Evolutionary conservation across 768 basidiomycete genomes (phyloP), one percentile per base, ranked within the genome.

Genomic region (Dictyophora rubrovolvata): DNA sequence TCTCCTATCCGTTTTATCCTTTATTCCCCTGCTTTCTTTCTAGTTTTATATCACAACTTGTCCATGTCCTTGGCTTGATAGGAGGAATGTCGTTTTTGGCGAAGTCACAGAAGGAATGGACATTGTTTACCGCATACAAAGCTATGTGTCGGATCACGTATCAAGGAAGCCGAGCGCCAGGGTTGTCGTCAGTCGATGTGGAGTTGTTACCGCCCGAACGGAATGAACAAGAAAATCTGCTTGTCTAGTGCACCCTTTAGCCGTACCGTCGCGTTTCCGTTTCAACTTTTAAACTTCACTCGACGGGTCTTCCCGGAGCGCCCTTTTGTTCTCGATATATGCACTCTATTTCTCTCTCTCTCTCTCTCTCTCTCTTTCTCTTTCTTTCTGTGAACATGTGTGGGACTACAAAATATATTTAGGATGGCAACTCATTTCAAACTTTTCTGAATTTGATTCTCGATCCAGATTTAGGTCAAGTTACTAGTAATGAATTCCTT

Each of bases 51-150:
- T 75, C 59, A 76, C 75, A 3, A 72, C 72, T 34, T 65, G 60
- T 16, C 64, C 68, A 22, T 70, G 73, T 21, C 63, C 68, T 0
- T 76, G 75, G 75, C 70, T 73, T 52, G 68, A 77, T 63, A 68
- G 69, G 50, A 77, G 74, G 55, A 72, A 77, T 67, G 72, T 73
- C 61, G 74, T 75, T 18, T 77, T 77, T 63, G 75, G 73, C 53
- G 75, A 77, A 64, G 74, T 76, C 53, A 55, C 70, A 55, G 67
- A 71, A 35, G 75, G 75, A 23, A 67, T 75, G 70, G 71, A 72
- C 53, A 63, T 77, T 48, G 74, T 76, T 17, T 64, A 61, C 56
- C 64, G 65, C 55, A 67, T 77, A 58, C 70, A 75, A 61, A 48
- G 56, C 0, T 68, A 70, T 52, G 68, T 66, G 16, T 61, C 67